These are phyloP conservation scores for Inga oerstediana DNA, from an alignment of 306 rosid species.

Conservation along the genomic window DNA sequence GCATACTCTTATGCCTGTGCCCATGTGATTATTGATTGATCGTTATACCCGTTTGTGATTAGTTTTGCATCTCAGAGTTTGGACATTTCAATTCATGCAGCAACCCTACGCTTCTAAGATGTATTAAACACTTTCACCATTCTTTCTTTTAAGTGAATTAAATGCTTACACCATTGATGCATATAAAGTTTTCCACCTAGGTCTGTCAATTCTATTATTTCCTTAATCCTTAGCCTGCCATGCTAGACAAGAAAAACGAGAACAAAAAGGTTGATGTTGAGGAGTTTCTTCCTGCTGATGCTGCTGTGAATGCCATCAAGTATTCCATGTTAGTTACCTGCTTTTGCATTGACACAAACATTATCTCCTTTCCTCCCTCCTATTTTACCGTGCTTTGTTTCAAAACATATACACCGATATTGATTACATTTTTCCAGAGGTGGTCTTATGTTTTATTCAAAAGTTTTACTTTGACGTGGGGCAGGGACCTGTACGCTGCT, in stretches of 20 bases:
- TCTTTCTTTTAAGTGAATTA: neutral
- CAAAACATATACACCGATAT: conserved; percentile 2
- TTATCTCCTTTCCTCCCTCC: neutral
- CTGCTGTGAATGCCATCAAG: conserved; percentile 81
- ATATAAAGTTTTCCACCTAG: neutral
- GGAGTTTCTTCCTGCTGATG: conserved; percentile 84
- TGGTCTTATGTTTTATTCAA: neutral
- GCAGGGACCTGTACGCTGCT: conserved; percentile 93
- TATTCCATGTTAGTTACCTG: conserved; percentile 78
- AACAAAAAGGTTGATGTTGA: conserved; percentile 94
- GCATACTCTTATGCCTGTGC: conserved; percentile 1
- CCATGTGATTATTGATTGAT: neutral
- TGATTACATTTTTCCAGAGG: neutral
- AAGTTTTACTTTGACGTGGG: conserved; percentile 24
- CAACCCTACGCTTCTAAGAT: neutral
- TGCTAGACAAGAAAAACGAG: conserved; percentile 93
- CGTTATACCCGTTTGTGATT: neutral
- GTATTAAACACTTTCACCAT: neutral
- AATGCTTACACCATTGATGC: neutral
- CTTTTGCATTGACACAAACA: neutral
- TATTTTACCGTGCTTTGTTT: neutral
- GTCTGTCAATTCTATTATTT: conserved; percentile 11
- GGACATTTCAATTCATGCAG: neutral
- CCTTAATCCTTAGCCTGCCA: conserved; percentile 49
- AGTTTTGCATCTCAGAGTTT: neutral